A percentile compares a stretch with the other conserved stretches of the same genome.
phyloP scores from a whole-genome alignment of 768 basidiomycete species.

The Suillus luteus region DNA sequence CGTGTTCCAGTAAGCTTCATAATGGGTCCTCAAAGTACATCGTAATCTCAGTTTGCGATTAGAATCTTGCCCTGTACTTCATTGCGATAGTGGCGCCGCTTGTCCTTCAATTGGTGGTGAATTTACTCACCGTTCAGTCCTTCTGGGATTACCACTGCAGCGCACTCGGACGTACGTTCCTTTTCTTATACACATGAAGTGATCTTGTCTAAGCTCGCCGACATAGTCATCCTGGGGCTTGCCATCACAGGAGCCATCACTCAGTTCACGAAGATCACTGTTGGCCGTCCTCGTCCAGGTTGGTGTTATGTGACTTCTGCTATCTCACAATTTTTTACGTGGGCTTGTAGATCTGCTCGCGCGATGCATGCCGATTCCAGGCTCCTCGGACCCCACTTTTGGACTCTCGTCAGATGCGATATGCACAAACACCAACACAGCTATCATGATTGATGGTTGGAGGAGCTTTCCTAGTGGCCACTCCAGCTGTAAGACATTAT shows the following conservation, averaged over 20 bases:
- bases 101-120: slow-evolving; percentile 66
- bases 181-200: slow-evolving; percentile 30
- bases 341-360: slow-evolving; percentile 30
- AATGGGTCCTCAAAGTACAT: slow-evolving; percentile 12
- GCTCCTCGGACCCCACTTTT: slow-evolving; percentile 66
- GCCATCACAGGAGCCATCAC: slow-evolving; percentile 80
- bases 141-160: slow-evolving; percentile 90
- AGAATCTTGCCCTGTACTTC: slow-evolving; percentile 53
- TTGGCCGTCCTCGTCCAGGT: slow-evolving; percentile 91
- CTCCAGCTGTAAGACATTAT: slow-evolving; percentile 63
- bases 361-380: slow-evolving; percentile 65
- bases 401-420: slow-evolving; percentile 75
- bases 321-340: background rate
- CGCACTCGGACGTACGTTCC: slow-evolving; percentile 42
- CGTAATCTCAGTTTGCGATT: slow-evolving; percentile 8
- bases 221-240: slow-evolving; percentile 68
- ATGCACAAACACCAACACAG: slow-evolving; percentile 70
- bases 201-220: slow-evolving; percentile 2
- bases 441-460: slow-evolving; percentile 78
- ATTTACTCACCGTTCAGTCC: slow-evolving; percentile 70
- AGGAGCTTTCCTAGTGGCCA: slow-evolving; percentile 93
- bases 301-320: slow-evolving; percentile 4
- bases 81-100: slow-evolving; percentile 68
- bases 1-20: slow-evolving; percentile 64
- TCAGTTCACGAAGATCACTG: slow-evolving; percentile 82